Evolutionary conservation across 179 eudicot genomes (phyloP).

Genomic region (Beta corolliflora): DNA sequence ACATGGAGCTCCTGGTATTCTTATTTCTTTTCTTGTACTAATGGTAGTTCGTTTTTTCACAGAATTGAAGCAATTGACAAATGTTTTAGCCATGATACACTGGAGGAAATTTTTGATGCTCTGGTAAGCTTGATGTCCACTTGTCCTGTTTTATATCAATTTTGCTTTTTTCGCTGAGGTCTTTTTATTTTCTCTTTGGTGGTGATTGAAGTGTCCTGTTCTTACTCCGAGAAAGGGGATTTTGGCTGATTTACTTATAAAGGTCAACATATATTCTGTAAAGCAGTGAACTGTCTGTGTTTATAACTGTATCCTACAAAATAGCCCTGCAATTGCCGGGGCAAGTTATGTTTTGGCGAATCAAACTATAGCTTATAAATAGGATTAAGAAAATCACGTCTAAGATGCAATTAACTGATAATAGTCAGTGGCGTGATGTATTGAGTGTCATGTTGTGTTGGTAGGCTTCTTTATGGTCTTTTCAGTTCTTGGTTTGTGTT

Average conservation of each 20-base stretch:
- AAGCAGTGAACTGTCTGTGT: not conserved
- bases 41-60: slow-evolving; percentile 31
- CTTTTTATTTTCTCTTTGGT: not conserved
- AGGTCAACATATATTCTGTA: not conserved
- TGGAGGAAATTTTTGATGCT: slow-evolving; percentile 85
- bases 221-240: not conserved
- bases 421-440: too few relatives aligned
- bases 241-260: not conserved
- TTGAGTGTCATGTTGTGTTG: too few relatives aligned
- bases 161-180: not conserved
- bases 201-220: not conserved
- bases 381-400: too few relatives aligned
- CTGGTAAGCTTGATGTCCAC: slow-evolving; percentile 56
- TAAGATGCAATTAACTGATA: too few relatives aligned
- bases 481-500: too few relatives aligned
- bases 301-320: not conserved
- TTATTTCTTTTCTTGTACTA: slow-evolving; percentile 3
- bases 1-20: not conserved
- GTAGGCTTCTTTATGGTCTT: too few relatives aligned
- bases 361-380: not conserved
- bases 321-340: not conserved
- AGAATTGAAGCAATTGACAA: slow-evolving; percentile 78
- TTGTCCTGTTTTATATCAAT: not conserved
- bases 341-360: not conserved
- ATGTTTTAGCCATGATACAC: slow-evolving; percentile 83